These are phyloP conservation scores for Ustilago lituana DNA, from an alignment of 1,284 basidiomycete species.

Conservation along the genomic window DNA sequence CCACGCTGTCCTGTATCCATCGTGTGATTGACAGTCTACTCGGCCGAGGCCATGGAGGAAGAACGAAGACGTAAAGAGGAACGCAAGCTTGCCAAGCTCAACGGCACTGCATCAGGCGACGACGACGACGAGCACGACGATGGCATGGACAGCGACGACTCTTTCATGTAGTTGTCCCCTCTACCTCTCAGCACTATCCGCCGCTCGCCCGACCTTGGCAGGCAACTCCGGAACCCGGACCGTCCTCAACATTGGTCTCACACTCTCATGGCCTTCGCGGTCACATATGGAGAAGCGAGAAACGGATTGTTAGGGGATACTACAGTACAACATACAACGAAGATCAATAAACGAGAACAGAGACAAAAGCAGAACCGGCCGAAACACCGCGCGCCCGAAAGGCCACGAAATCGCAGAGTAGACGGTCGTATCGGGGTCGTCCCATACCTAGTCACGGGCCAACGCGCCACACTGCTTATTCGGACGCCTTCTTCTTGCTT, in stretches of 20 bases:
- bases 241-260: neutral
- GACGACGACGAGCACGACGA: constrained; percentile 44
- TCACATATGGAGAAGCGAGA: neutral
- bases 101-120: constrained; percentile 15
- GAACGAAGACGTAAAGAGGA: constrained; percentile 46
- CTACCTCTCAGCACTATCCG: neutral
- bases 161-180: constrained; percentile 51
- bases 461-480: constrained; percentile 2
- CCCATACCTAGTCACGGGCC: neutral
- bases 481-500: constrained; percentile 51
- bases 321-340: constrained; percentile 43
- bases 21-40: constrained; percentile 47
- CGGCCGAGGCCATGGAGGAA: constrained; percentile 60
- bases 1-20: too few species aligned
- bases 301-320: constrained; percentile 17
- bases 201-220: neutral
- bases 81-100: constrained; percentile 36
- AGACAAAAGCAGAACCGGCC: constrained; percentile 18
- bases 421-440: too few species aligned
- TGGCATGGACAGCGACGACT: constrained; percentile 56
- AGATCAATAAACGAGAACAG: constrained; percentile 20
- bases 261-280: neutral
- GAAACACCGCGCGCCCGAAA: neutral
- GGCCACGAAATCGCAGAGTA: too few species aligned
- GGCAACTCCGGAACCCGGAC: too few species aligned